Evolutionary conservation across 331 rosid genomes (phyloP).

Genomic region (Prunus yedoensis): DNA sequence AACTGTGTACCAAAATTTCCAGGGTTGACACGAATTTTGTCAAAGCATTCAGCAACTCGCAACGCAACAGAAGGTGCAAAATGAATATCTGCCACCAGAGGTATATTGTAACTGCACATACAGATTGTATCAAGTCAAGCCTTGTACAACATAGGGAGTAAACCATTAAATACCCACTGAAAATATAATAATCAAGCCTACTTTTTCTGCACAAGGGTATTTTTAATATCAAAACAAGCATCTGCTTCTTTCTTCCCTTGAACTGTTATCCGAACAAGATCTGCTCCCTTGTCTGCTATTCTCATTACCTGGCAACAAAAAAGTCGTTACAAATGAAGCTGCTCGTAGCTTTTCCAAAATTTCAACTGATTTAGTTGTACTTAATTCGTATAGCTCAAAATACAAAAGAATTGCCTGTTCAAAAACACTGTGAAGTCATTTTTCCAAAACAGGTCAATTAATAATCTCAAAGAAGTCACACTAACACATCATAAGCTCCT

Average conservation of each 20-base stretch:
- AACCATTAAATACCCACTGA: neutral
- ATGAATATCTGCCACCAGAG: conserved; percentile 98
- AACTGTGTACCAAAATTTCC: conserved; percentile 83
- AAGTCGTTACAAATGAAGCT: conserved; percentile 22
- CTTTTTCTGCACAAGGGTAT: conserved; percentile 94
- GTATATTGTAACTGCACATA: conserved; percentile 83
- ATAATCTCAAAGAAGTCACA: neutral
- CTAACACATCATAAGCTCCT: too few relatives aligned
- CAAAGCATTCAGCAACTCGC: conserved; percentile 98
- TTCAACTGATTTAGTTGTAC: neutral
- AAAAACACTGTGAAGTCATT: neutral
- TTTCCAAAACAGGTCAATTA: neutral
- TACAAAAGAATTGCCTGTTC: too few relatives aligned
- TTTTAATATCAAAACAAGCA: conserved; percentile 94
- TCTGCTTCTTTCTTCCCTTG: conserved; percentile 99
- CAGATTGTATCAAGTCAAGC: conserved; percentile 21
- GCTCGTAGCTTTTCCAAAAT: neutral
- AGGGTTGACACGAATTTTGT: conserved; percentile 99
- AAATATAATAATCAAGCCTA: conserved; percentile 36
- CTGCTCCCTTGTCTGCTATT: conserved; percentile 94
- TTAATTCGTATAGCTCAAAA: neutral
- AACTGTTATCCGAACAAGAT: conserved; percentile 90
- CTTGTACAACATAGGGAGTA: conserved; percentile 2
- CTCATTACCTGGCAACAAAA: conserved; percentile 71
- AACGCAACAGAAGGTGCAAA: conserved; percentile 95